A percentile compares a stretch with the other conserved stretches of the same genome.
phyloP scores from a whole-genome alignment of 176 grass and related monocot genomes.

The Juncus effusus region DNA sequence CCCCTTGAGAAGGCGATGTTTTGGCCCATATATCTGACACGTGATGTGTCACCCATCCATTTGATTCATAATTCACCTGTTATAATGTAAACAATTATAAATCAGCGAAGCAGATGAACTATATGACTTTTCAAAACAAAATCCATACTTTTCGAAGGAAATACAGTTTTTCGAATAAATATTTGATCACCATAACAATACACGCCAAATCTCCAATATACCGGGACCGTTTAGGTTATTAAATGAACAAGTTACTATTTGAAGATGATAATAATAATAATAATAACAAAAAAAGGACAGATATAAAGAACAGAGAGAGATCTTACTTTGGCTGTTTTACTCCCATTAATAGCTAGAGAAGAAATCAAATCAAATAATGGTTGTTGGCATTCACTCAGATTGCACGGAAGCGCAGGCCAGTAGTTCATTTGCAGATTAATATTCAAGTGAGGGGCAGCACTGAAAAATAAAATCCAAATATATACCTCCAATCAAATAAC shows the following conservation, averaged over 20 bases:
- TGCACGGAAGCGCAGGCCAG: conserved; percentile 74
- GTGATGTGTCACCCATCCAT: conserved; percentile 90
- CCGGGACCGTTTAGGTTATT: no score
- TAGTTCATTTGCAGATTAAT: conserved; percentile 95
- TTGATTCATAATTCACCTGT: conserved; percentile 76
- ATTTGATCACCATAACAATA: no score
- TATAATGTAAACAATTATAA: background rate
- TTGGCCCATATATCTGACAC: conserved; percentile 94
- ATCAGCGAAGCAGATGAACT: no score
- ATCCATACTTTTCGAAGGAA: no score
- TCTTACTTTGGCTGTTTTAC: conserved; percentile 76
- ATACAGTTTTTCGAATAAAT: no score
- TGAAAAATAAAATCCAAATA: conserved; percentile 34
- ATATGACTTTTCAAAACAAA: no score
- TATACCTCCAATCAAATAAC: background rate
- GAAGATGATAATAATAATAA: no score
- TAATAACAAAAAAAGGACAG: no score
- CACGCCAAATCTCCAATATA: no score
- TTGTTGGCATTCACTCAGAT: conserved; percentile 86
- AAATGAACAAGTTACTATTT: no score
- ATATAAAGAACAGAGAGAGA: background rate
- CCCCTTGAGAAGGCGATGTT: conserved; percentile 70
- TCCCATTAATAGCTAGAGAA: conserved; percentile 70
- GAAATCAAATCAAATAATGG: conserved; percentile 69
- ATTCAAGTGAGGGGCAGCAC: conserved; percentile 74